Conservation (phyloP, 805 yeast species). For the Ogataea siamensis region DNA sequence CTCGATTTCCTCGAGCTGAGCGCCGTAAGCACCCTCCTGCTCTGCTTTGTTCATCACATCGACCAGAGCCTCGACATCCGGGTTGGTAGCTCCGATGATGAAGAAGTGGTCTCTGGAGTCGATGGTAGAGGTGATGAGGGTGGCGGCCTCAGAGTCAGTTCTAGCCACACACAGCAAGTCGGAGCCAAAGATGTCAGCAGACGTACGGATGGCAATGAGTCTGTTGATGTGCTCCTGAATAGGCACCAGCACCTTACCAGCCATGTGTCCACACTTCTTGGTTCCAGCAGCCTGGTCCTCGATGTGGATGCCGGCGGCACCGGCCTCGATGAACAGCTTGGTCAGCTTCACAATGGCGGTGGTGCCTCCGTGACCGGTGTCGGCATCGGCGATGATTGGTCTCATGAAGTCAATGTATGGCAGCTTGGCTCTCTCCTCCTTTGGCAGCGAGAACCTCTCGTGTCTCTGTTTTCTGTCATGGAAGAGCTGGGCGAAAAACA, state of each 20-base stretch:
- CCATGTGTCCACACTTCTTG: slow-evolving; percentile 99
- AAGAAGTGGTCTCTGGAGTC: slow-evolving; percentile 94
- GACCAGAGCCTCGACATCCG: slow-evolving; percentile 69
- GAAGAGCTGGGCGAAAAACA: slow-evolving; percentile 94
- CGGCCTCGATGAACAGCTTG: slow-evolving; percentile 93
- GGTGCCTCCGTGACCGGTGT: slow-evolving; percentile 98
- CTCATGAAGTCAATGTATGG: slow-evolving; percentile 83
- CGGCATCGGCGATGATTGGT: slow-evolving; percentile 97
- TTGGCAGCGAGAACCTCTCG: slow-evolving; percentile 63
- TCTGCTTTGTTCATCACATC: slow-evolving; percentile 83
- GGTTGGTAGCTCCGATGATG: slow-evolving; percentile 87
- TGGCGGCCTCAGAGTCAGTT: slow-evolving; percentile 98
- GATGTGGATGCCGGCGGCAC: slow-evolving; percentile 98
- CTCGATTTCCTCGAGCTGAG: slow-evolving; percentile 69
- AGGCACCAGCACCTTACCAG: slow-evolving; percentile 96
- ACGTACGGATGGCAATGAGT: slow-evolving; percentile 87
- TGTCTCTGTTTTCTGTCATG: slow-evolving; percentile 96
- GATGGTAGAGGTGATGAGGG: slow-evolving; percentile 88
- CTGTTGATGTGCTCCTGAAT: slow-evolving; percentile 97
- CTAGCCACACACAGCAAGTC: slow-evolving; percentile 88
- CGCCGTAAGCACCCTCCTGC: slow-evolving; percentile 66
- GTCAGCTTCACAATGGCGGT: slow-evolving; percentile 95
- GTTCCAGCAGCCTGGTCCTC: slow-evolving; percentile 99
- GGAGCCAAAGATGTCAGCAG: slow-evolving; percentile 90
- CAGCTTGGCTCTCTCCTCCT: slow-evolving; percentile 64